Base-by-base conservation (phyloP, 1,139 yeast genomes). In the Blastobotrys indianensis region DNA sequence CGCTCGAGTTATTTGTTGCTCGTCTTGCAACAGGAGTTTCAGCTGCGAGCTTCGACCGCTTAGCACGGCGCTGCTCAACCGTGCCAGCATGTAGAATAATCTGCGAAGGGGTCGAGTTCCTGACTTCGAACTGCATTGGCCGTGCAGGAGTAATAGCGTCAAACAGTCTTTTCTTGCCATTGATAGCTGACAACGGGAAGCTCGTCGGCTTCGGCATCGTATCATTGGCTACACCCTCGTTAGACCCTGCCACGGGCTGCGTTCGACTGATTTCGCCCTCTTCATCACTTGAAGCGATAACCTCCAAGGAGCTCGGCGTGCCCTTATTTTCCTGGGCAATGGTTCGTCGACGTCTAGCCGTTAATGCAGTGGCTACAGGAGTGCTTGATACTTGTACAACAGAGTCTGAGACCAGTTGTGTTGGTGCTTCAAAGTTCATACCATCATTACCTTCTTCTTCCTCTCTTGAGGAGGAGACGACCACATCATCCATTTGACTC, bases 1-100 rank as follows among this genome's bases (percentile, higher is more conserved):
- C 25, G n/a, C 25, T 20, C 25, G 25, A 7, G 25, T 7, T 4
- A 7, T 7, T 20, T 7, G 25, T 20, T 20, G 33, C 15, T 5
- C 12, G 33, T 9, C 44, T 15, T 3, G 45, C 32, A 16, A 42
- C 37, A 23, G 45, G 45, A 2, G 45, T 42, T 32, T 42, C 45
- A 13, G 32, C 31, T 2, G 45, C 41, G 11, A 42, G 28, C 23
- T 17, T 32, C 1, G 29, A 15, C 16, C 33, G 12, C 17, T 42
- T 42, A 4, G 37, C 37, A 1, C n/a, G n/a, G 3, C 41, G 31
- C n/a, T n/a, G n/a, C n/a, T 42, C 45, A 12, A 29, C 30, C 6
- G 45, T 37, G 5, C 38, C 45, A 11, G n/a, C 29, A 15, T 31
- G 41, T 16, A 42, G 16, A 2, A 42, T 17, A 1, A 20, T 25